Evolutionary conservation across 495 filamentous ascomycete genomes (phyloP).

Genomic region (Neurospora pannonica): DNA sequence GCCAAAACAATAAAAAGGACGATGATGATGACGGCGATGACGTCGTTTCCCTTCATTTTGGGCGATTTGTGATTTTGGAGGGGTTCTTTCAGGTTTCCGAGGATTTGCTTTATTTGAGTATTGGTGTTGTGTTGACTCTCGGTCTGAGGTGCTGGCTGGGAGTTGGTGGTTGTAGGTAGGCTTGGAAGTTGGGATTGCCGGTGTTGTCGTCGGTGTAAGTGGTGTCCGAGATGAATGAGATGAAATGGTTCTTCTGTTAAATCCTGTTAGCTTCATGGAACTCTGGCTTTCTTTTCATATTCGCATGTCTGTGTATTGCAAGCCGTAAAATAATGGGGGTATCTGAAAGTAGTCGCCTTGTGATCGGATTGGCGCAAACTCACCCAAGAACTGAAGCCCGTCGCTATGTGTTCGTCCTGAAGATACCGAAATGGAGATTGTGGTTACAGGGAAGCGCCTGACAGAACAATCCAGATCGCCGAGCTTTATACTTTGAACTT

Average conservation of each 20-base stretch:
- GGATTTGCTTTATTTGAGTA: neutral
- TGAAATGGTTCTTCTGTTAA: neutral
- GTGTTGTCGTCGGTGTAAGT: neutral
- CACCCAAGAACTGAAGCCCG: neutral
- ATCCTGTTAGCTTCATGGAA: neutral
- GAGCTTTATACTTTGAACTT: neutral
- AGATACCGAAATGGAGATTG: neutral
- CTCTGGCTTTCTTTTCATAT: neutral
- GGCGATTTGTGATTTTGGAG: constrained; percentile 4
- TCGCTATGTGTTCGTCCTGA: neutral
- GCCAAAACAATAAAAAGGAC: constrained; percentile 65
- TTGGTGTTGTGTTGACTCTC: neutral
- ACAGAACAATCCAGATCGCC: neutral
- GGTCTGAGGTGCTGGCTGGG: neutral
- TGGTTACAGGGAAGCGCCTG: neutral
- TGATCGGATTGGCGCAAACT: neutral
- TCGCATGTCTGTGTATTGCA: neutral
- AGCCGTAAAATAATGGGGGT: neutral
- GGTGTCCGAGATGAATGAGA: neutral
- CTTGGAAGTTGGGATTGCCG: neutral
- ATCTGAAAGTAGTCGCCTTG: neutral
- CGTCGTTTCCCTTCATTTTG: constrained; percentile 63
- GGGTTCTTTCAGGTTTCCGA: neutral
- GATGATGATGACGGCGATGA: constrained; percentile 77
- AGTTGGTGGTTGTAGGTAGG: neutral